phyloP scores from a whole-genome alignment of 495 filamentous ascomycete species.

The Bathelium albidoporum region DNA sequence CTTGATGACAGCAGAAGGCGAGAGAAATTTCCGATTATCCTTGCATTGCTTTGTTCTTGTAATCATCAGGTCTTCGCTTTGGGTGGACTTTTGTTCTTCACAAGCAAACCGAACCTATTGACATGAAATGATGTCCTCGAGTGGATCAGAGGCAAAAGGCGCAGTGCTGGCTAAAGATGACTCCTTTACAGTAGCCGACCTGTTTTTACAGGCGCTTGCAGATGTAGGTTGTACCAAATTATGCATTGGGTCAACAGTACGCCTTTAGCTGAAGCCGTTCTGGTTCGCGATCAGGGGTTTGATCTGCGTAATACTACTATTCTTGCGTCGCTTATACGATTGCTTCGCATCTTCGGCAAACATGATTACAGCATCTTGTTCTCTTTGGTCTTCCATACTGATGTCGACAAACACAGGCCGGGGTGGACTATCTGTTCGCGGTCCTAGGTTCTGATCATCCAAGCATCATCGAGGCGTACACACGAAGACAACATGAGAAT shows the following conservation, averaged over 20 bases:
- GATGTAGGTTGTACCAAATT: slow-evolving; percentile 2
- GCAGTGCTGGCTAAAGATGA: not conserved
- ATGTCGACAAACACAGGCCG: slow-evolving; percentile 9
- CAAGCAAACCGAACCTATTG: not conserved
- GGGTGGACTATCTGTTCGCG: slow-evolving; percentile 15
- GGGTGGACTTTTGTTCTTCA: not conserved
- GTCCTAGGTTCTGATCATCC: slow-evolving; percentile 23
- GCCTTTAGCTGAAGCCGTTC: not conserved
- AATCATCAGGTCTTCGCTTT: not conserved
- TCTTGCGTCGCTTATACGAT: too few species aligned
- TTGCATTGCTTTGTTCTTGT: too few species aligned
- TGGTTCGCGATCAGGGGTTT: too few species aligned
- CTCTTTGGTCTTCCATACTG: not conserved
- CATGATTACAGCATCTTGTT: not conserved
- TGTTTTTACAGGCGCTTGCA: slow-evolving; percentile 6
- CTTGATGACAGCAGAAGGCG: too few species aligned
- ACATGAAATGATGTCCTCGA: not conserved
- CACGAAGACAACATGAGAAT: slow-evolving; percentile 13
- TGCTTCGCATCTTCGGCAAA: too few species aligned
- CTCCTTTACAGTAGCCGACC: slow-evolving; percentile 5
- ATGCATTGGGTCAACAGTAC: too few species aligned
- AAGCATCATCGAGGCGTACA: slow-evolving; percentile 22
- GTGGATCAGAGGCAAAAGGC: not conserved
- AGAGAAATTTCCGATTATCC: too few species aligned
- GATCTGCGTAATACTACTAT: too few species aligned